Percentiles rank a stretch among this genome's conserved stretches.
Evolutionary conservation across 768 basidiomycete genomes (phyloP).

Genomic region (Scleroderma citrinum): DNA sequence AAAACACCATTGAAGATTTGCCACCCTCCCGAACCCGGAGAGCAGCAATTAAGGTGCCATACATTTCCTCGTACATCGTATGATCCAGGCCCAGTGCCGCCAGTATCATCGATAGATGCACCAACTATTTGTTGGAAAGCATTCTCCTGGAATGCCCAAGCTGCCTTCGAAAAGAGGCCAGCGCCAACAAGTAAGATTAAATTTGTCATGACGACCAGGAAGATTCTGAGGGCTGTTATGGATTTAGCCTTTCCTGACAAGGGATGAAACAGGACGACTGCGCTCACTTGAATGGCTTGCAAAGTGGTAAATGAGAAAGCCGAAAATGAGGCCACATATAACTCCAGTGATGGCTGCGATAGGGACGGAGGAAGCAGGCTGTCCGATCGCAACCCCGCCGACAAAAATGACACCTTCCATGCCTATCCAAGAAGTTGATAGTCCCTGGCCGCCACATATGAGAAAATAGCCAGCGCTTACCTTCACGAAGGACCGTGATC

Average conservation of each 20-base stretch:
- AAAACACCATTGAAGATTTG: slow-evolving; percentile 79
- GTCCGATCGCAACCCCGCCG: slow-evolving; percentile 84
- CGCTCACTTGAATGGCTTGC: slow-evolving; percentile 63
- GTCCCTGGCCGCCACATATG: too few relatives aligned
- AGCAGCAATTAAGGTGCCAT: slow-evolving; percentile 85
- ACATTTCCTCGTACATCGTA: slow-evolving; percentile 78
- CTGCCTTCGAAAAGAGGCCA: slow-evolving; percentile 79
- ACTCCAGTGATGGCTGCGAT: slow-evolving; percentile 86
- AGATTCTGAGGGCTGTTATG: slow-evolving; percentile 62
- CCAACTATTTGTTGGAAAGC: slow-evolving; percentile 67
- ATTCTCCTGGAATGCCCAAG: slow-evolving; percentile 68
- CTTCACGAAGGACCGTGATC: slow-evolving; percentile 91
- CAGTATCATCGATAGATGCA: slow-evolving; percentile 58
- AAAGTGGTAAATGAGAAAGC: slow-evolving; percentile 74
- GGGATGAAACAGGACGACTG: neutral
- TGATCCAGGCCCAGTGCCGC: slow-evolving; percentile 76
- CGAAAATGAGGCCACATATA: slow-evolving; percentile 66
- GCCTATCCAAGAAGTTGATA: slow-evolving; percentile 30
- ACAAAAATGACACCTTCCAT: slow-evolving; percentile 93
- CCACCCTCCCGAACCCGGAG: slow-evolving; percentile 64
- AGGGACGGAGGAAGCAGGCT: slow-evolving; percentile 79
- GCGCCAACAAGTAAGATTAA: slow-evolving; percentile 90
- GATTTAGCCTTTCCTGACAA: neutral
- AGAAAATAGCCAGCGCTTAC: slow-evolving; percentile 28
- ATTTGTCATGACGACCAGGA: slow-evolving; percentile 90